Base-by-base conservation (phyloP, 106 monocot genomes). In the Phalaenopsis equestris region DNA sequence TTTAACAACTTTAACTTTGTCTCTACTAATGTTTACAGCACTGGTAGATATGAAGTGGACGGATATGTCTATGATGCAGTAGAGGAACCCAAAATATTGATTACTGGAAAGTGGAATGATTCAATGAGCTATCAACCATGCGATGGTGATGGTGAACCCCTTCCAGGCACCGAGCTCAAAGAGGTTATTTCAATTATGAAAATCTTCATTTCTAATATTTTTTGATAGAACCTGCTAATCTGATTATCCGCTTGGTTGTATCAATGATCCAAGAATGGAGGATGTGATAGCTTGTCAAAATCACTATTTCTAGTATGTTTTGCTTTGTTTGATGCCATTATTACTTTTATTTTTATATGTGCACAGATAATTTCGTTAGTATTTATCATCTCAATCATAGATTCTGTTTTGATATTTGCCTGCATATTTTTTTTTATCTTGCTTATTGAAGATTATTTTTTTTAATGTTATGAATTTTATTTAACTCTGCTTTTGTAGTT, bases 51-150 rank as follows among this genome's bases (percentile, higher is more conserved):
- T 78, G 98, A 99, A 86, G 90, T 99, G 21, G 98, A 99, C 86
- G 98, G 98, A 39, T 99, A 93, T 82, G 94, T 94, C 37, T 99
- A 99, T 83, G 86, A 88, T 86, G 80, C 98, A 58, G 78, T 58
- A 36, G 98, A 99, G 78, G 94, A 99, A 86, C 98, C 98, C 16
- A 92, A 93, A 79, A 83, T 99, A 64, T 46, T 99, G 73, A 89
- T 99, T 83, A 93, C 98, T 67, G 98, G 98, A 17, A 99, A 99
- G 81, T 99, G 94, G 94, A 99, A 94, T 73, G 81, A 94, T 64
- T 91, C 88, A 1, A 87, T 99, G 91, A 92, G 91, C 74, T 99
- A 84, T 76, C 98, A 99, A 80, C 94, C 94, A 16, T 99, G 98
- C 83, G 98, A 99, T 73, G 55, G 75, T 68, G 98, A 99, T 86